Conservation (phyloP, 805 yeast species). For the Ogataea zsoltii region DNA sequence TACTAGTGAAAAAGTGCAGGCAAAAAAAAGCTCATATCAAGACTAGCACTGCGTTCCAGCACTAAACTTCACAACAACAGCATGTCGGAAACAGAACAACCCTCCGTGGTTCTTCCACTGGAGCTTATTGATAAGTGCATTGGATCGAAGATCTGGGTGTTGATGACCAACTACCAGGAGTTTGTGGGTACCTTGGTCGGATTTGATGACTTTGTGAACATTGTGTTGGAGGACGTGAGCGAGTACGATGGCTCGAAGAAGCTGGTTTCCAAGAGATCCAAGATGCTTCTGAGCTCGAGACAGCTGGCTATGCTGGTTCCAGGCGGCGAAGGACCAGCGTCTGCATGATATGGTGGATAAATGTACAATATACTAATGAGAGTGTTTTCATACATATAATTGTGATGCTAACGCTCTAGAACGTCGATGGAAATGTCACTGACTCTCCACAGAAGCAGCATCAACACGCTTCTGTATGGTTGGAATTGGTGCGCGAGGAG, state of each 20-base stretch:
- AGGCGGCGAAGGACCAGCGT: conserved; percentile 43
- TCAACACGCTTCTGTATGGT: conserved; percentile 69
- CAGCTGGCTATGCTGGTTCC: conserved; percentile 67
- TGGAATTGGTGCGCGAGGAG: conserved; percentile 55
- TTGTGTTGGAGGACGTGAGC: conserved; percentile 80
- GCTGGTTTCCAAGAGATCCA: conserved; percentile 49
- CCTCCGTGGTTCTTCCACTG: conserved; percentile 54
- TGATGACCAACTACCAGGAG: conserved; percentile 65
- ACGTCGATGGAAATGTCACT: conserved; percentile 58
- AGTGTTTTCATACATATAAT: background rate
- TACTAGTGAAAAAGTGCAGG: too few relatives aligned
- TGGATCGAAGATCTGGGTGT: conserved; percentile 75
- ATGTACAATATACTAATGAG: conserved; percentile 3
- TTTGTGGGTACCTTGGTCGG: conserved; percentile 89
- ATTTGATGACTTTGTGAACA: conserved; percentile 92
- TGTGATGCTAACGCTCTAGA: conserved; percentile 25
- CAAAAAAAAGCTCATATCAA: too few relatives aligned
- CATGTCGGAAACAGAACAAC: conserved; percentile 6
- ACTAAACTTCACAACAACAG: background rate
- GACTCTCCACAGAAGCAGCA: conserved; percentile 74
- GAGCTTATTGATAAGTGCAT: conserved; percentile 88
- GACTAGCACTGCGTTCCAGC: background rate
- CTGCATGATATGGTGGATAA: conserved; percentile 2
- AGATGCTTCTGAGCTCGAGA: conserved; percentile 70
- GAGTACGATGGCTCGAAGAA: conserved; percentile 50